Evolutionary conservation across 192 early-diverging fungal genomes (phyloP).

Genomic region (Kickxella alabastrina): DNA sequence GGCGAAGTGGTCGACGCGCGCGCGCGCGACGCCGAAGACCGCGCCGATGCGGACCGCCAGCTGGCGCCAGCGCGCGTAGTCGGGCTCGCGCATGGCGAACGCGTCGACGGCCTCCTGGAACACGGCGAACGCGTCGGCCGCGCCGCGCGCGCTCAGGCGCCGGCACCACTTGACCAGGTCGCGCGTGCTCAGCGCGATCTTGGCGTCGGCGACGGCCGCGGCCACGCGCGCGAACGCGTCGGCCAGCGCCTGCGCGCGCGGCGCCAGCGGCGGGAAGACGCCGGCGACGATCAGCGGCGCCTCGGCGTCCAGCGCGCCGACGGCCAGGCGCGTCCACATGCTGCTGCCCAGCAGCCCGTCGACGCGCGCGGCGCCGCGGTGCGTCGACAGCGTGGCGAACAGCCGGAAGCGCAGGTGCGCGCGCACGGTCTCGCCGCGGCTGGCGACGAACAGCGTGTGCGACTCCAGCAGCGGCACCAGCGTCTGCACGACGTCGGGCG

Average conservation of each 20-base stretch:
- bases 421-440: conserved; percentile 78
- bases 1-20: conserved; percentile 67
- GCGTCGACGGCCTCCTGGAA: conserved; percentile 86
- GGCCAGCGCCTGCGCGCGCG: conserved; percentile 57
- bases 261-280: conserved; percentile 40
- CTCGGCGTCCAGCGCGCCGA: conserved; percentile 56
- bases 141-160: conserved; percentile 54
- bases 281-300: conserved; percentile 25
- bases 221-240: conserved; percentile 47
- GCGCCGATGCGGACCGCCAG: conserved; percentile 64
- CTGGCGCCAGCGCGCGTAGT: conserved; percentile 59
- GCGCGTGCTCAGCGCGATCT: conserved; percentile 61
- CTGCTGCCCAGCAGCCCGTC: conserved; percentile 52
- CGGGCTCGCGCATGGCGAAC: conserved; percentile 77
- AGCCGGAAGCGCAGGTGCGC: conserved; percentile 86
- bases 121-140: conserved; percentile 34
- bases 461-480: conserved; percentile 91
- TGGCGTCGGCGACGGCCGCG: conserved; percentile 38
- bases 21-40: conserved; percentile 61
- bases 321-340: conserved; percentile 77
- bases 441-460: conserved; percentile 82
- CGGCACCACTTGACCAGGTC: conserved; percentile 92
- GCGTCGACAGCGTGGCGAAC: conserved; percentile 79
- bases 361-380: conserved; percentile 39
- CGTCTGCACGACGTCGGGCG: conserved; percentile 88